Evolutionary conservation across 192 early-diverging fungal species (phyloP).

Genomic region (Coemansia sp.): DNA sequence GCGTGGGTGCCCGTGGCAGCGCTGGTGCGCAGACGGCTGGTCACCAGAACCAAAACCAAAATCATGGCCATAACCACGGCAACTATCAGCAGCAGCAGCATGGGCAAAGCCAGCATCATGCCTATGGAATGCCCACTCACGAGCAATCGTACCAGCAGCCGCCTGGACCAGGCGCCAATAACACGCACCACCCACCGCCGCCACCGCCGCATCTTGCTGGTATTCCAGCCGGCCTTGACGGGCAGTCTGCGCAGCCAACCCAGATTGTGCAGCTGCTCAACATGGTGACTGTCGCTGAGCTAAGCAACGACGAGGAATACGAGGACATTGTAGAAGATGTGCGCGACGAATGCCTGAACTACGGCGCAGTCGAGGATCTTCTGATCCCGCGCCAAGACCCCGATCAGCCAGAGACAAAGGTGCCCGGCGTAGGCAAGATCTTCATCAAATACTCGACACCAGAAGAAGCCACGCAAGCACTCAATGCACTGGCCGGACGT

Average conservation of each 20-base stretch:
- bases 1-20: conserved; percentile 69
- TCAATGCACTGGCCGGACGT: conserved; percentile 84
- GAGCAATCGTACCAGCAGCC: conserved; percentile 3
- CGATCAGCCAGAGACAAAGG: conserved; percentile 38
- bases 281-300: conserved; percentile 88
- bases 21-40: background rate
- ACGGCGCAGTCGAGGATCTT: conserved; percentile 77
- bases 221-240: background rate
- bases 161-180: conserved; percentile 3
- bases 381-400: conserved; percentile 79
- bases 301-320: conserved; percentile 84
- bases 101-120: conserved; percentile 43
- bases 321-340: conserved; percentile 91
- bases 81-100: conserved; percentile 5
- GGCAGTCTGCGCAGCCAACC: conserved; percentile 63
- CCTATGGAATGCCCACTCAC: background rate
- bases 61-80: background rate
- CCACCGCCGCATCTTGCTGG: background rate
- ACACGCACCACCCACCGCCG: conserved; percentile 1
- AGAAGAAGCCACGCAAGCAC: conserved; percentile 67
- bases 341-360: conserved; percentile 84
- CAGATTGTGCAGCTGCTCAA: conserved; percentile 87
- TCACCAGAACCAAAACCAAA: background rate
- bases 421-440: conserved; percentile 87
- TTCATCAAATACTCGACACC: conserved; percentile 74